Evolutionary conservation across 2,329 filamentous ascomycete species (phyloP).

Genomic region (Dendryphion nanum): DNA sequence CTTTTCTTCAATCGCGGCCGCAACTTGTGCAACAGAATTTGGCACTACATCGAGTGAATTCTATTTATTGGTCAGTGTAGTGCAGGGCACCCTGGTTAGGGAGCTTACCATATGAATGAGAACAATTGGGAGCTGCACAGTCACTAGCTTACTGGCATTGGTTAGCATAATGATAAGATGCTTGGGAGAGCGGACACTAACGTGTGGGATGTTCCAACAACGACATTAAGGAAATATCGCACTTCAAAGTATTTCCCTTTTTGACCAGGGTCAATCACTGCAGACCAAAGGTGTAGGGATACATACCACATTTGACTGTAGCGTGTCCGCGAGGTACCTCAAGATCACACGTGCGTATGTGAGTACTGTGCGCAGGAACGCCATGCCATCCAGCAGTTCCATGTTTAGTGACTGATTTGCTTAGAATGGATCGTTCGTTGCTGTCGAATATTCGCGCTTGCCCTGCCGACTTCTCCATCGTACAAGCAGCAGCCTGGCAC

Average conservation of each 20-base stretch:
- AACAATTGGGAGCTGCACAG: conserved; percentile 55
- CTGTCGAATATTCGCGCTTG: conserved; percentile 54
- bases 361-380: conserved; percentile 45
- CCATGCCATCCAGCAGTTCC: conserved; percentile 48
- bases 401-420: conserved; percentile 43
- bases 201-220: conserved; percentile 46
- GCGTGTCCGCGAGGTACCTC: conserved; percentile 52
- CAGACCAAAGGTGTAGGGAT: neutral
- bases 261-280: conserved; percentile 6
- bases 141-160: conserved; percentile 48
- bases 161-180: too few species aligned
- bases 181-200: conserved; percentile 15
- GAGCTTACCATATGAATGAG: conserved; percentile 52
- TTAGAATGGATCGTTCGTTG: conserved; percentile 50
- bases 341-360: conserved; percentile 50
- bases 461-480: conserved; percentile 48
- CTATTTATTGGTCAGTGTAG: conserved; percentile 18
- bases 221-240: conserved; percentile 54
- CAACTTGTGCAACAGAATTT: conserved; percentile 55
- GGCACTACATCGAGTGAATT: conserved; percentile 58
- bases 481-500: conserved; percentile 47
- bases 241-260: conserved; percentile 57
- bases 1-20: conserved; percentile 55
- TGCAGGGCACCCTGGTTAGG: conserved; percentile 1
- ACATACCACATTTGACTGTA: conserved; percentile 50